These are phyloP conservation scores for Casuarina glauca DNA, from an alignment of 306 rosid species.

Conservation along the genomic window DNA sequence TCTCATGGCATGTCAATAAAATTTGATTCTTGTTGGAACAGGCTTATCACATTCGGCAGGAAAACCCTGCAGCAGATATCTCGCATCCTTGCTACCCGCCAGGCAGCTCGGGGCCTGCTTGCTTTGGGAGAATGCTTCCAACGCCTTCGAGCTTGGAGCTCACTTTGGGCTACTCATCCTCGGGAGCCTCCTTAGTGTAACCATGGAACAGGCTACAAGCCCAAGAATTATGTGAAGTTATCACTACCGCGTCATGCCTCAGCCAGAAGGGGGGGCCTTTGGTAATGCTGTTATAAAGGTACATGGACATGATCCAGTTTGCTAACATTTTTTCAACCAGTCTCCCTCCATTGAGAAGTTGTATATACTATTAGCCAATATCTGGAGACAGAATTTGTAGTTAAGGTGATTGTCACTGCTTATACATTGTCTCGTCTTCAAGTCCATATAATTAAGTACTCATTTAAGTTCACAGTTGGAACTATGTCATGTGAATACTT, in stretches of 20 bases:
- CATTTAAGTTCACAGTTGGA: conserved; percentile 12
- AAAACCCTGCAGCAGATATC: conserved; percentile 70
- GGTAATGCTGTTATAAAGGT: conserved; percentile 24
- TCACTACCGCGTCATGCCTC: conserved; percentile 24
- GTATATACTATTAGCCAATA: conserved; percentile 59
- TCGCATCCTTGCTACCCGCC: conserved; percentile 67
- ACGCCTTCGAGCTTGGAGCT: conserved; percentile 77
- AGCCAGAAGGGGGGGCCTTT: conserved; percentile 14
- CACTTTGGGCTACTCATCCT: conserved; percentile 64
- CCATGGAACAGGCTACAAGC: conserved; percentile 26
- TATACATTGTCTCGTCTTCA: conserved; percentile 26
- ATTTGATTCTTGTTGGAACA: conserved; percentile 29
- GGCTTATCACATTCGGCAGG: conserved; percentile 87
- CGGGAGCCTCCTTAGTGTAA: conserved; percentile 51
- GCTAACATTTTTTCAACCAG: conserved; percentile 52
- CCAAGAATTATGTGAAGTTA: conserved; percentile 31
- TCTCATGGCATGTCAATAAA: neutral
- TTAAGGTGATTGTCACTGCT: conserved; percentile 33
- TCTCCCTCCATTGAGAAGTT: conserved; percentile 48
- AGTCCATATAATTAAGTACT: conserved; percentile 28
- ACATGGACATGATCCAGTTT: conserved; percentile 27
- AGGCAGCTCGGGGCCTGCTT: conserved; percentile 70
- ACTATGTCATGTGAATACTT: conserved; percentile 33
- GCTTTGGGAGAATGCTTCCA: conserved; percentile 80
- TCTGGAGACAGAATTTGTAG: conserved; percentile 25